These are phyloP conservation scores for Chloranthus sessilifolius DNA, from an alignment of 164 flowering plant genomes.

Conservation along the genomic window DNA sequence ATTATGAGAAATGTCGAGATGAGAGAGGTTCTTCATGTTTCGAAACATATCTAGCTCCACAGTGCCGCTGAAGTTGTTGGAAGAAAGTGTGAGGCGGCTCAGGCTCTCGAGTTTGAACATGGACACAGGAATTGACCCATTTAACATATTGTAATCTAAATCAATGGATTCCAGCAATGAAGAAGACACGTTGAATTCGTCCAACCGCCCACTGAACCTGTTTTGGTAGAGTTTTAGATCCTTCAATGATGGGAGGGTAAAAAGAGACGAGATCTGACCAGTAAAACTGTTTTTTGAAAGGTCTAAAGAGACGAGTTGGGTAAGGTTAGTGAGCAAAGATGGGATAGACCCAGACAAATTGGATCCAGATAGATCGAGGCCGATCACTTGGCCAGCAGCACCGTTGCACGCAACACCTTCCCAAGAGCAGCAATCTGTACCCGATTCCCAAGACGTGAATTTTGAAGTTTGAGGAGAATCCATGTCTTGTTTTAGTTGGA, in stretches of 20 bases:
- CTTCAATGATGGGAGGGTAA: background rate
- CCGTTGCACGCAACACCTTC: no score
- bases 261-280: conserved; percentile 7
- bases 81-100: background rate
- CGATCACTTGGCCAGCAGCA: no score
- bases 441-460: no score
- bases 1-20: background rate
- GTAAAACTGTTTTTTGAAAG: background rate
- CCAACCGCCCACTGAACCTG: background rate
- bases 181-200: background rate
- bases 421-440: no score
- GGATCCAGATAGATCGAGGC: no score
- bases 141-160: background rate
- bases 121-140: background rate
- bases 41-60: background rate
- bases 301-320: conserved; percentile 4
- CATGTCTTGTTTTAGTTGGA: no score
- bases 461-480: no score
- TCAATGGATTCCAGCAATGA: background rate
- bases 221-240: no score
- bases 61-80: background rate
- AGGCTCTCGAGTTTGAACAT: background rate
- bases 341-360: conserved; percentile 5
- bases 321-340: background rate
- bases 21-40: background rate